A percentile compares a stretch with the other conserved stretches of the same genome.
phyloP scores from a whole-genome alignment of 345 rosid genomes.

The Nephelium lappaceum region DNA sequence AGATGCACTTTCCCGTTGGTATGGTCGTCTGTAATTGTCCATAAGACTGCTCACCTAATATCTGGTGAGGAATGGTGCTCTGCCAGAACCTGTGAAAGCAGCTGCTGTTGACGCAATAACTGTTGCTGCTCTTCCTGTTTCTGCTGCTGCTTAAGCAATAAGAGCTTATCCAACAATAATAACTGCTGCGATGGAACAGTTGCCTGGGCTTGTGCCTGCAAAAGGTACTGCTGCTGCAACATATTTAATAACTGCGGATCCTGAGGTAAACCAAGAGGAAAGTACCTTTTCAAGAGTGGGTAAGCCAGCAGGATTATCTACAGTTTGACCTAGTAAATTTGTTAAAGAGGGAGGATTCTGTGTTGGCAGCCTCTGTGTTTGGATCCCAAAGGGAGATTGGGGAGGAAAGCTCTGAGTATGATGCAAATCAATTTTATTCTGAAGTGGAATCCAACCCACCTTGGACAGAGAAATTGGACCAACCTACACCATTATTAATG shows the following conservation, averaged over 20 bases:
- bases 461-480: constrained; percentile 64
- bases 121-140: constrained; percentile 86
- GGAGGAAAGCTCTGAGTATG: constrained; percentile 56
- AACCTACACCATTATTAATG: constrained; percentile 49
- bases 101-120: constrained; percentile 73
- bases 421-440: constrained; percentile 64
- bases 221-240: constrained; percentile 79
- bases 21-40: constrained; percentile 50
- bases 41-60: constrained; percentile 56
- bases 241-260: constrained; percentile 72
- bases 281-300: constrained; percentile 56
- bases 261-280: constrained; percentile 60
- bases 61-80: constrained; percentile 65
- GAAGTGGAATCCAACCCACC: constrained; percentile 53
- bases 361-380: constrained; percentile 61
- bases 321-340: constrained; percentile 67
- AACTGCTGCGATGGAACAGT: constrained; percentile 70
- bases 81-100: constrained; percentile 73
- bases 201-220: constrained; percentile 72
- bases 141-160: constrained; percentile 78
- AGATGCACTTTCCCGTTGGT: constrained; percentile 50
- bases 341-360: constrained; percentile 55
- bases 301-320: constrained; percentile 57
- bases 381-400: constrained; percentile 67
- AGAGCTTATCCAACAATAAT: constrained; percentile 61